Evolutionary conservation across 1,284 basidiomycete genomes (phyloP), one percentile per base, ranked within the genome.

Genomic region (Takashimella tepidaria): DNA sequence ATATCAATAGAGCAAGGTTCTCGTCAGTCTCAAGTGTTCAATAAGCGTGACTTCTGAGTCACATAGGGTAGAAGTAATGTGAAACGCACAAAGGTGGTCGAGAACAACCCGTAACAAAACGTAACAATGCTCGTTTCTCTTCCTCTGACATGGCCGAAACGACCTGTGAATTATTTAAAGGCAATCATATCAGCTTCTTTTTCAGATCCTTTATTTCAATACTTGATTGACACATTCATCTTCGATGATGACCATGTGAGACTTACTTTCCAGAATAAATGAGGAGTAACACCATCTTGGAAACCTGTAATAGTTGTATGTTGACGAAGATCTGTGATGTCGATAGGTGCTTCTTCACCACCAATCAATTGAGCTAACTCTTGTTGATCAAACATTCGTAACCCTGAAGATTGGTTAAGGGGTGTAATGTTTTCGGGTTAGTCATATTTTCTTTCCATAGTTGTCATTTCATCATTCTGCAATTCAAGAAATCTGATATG

Each of bases 311-410:
- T 91, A 45, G 83, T 81, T 3, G 88, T 89, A 67, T 95, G 78
- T 13, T 70, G 68, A 54, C 84, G 79, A 56, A 95, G 73, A 72
- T 97, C 92, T 13, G 85, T 83, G 8, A 96, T 64, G 69, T 93
- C 88, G 54, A 96, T 86, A 0, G 86, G 84, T 0, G 86, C 79
- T 59, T 92, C 85, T 41, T 88, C 86, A 5, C 90, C 90, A 0
- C 90, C 89, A 8, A 95, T 79, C 0, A 92, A 77, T 55, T 89
- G 86, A 63, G 89, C 89, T 1, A 95, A 78, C 73, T 96, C 92
- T 67, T 88, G 86, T 67, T 92, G 91, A 71, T 95, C 92, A 77
- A 96, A 97, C 89, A 96, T 92, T 43, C 89, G 80, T 25, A 96
- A 79, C 91, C 70, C 65, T 68, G 47, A 41, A 21, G 19, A 53